phyloP scores from a whole-genome alignment of 2,329 filamentous ascomycete species.

The Metarhizium robertsii region DNA sequence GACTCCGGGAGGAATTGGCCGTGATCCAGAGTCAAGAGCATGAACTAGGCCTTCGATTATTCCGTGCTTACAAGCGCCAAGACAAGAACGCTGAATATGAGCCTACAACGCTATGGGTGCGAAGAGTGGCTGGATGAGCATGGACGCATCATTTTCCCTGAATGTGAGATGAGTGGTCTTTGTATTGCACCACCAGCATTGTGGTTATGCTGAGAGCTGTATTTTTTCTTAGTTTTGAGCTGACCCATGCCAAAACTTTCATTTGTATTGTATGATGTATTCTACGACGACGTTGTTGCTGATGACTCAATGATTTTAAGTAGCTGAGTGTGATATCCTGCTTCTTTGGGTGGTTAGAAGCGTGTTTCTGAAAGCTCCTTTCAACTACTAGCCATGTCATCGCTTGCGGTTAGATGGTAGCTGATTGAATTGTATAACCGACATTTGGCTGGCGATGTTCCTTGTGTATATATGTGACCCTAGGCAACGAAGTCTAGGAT shows the following conservation, averaged over 20 bases:
- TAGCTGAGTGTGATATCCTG: not conserved
- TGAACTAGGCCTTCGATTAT: conserved; percentile 65
- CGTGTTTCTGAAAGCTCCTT: not conserved
- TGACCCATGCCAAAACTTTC: not conserved
- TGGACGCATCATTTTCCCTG: not conserved
- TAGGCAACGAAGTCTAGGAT: not conserved
- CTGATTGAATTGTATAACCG: not conserved
- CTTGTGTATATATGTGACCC: not conserved
- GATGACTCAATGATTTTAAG: not conserved
- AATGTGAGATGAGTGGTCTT: not conserved
- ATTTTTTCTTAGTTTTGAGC: not conserved
- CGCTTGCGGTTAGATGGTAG: not conserved
- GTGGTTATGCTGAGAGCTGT: not conserved
- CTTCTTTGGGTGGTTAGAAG: not conserved
- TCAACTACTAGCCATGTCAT: not conserved
- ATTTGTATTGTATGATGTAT: not conserved
- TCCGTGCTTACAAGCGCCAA: conserved; percentile 64
- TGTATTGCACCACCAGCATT: not conserved
- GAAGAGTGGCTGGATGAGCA: conserved; percentile 57
- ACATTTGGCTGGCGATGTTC: not conserved
- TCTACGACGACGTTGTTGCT: not conserved
- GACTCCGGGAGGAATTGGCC: conserved; percentile 55
- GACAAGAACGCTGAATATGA: conserved; percentile 58
- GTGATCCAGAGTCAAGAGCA: conserved; percentile 70
- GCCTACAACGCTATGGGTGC: conserved; percentile 66